Percentiles rank a stretch among this genome's conserved stretches.
phyloP scores from a whole-genome alignment of 78 protist genomes.

The Mantamonas sphyraenae region DNA sequence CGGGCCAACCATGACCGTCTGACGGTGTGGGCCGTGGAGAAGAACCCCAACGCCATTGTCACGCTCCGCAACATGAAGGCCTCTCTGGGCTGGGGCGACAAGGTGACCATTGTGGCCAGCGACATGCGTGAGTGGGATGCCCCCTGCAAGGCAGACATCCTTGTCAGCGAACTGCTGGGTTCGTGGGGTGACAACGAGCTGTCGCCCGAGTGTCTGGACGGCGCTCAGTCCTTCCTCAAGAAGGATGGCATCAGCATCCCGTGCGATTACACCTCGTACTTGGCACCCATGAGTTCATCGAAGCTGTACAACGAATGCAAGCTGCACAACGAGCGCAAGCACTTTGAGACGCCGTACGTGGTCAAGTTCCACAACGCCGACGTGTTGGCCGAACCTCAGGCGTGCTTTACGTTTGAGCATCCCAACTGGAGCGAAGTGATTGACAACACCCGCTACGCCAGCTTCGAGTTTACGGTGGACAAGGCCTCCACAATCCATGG shows the following conservation, averaged over 20 bases:
- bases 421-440: slow-evolving; percentile 43
- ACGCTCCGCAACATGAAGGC: slow-evolving; percentile 29
- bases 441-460: slow-evolving; percentile 37
- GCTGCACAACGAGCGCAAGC: slow-evolving; percentile 10
- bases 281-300: slow-evolving; percentile 66
- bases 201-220: slow-evolving; percentile 98
- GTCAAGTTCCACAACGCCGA: slow-evolving; percentile 47
- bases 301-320: slow-evolving; percentile 52
- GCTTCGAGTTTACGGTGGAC: slow-evolving; percentile 2
- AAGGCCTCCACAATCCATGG: slow-evolving; percentile 70
- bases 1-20: too few species aligned
- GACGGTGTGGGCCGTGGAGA: slow-evolving; percentile 86
- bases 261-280: slow-evolving; percentile 58
- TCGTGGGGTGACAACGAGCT: slow-evolving; percentile 98
- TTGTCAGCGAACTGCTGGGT: slow-evolving; percentile 90
- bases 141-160: slow-evolving; percentile 46
- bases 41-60: slow-evolving; percentile 92
- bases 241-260: slow-evolving; percentile 84
- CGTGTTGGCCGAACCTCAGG: slow-evolving; percentile 27
- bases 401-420: slow-evolving; percentile 67
- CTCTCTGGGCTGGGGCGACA: slow-evolving; percentile 10
- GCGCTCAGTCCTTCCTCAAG: slow-evolving; percentile 69
- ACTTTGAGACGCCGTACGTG: slow-evolving; percentile 87
- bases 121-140: slow-evolving; percentile 67
- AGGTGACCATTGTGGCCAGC: slow-evolving; percentile 13